phyloP scores from a whole-genome alignment of 2,329 filamentous ascomycete genomes.

The Colletotrichum cuscutae region DNA sequence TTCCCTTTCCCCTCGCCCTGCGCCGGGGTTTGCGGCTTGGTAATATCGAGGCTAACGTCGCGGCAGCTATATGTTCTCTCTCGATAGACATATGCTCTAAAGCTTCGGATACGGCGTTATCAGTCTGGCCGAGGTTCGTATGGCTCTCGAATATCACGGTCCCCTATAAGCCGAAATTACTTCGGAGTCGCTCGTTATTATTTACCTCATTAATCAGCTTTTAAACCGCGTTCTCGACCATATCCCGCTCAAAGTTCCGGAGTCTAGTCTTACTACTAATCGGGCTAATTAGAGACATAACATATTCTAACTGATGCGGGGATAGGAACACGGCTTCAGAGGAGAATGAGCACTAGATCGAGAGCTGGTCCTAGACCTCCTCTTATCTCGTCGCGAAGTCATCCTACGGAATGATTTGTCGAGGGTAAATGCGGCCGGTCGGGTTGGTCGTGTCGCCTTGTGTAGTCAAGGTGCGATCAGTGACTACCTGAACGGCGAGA shows the following conservation, averaged over 20 bases:
- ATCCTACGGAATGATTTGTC: constrained; percentile 48
- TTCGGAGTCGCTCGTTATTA: constrained; percentile 41
- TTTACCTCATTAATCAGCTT: constrained; percentile 44
- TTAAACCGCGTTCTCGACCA: constrained; percentile 48
- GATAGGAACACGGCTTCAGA: constrained; percentile 44
- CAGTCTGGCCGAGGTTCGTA: constrained; percentile 44
- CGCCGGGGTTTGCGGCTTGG: constrained; percentile 31
- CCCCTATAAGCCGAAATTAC: constrained; percentile 44
- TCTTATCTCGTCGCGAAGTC: constrained; percentile 46
- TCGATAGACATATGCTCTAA: constrained; percentile 39
- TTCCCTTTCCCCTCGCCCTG: constrained; percentile 40
- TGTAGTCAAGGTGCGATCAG: constrained; percentile 44
- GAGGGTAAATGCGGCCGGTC: constrained; percentile 45
- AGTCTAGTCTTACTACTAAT: constrained; percentile 49
- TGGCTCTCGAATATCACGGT: constrained; percentile 50
- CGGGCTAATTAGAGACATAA: constrained; percentile 42
- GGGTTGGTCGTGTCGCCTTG: constrained; percentile 47
- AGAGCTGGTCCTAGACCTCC: constrained; percentile 44
- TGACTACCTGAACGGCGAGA: constrained; percentile 44
- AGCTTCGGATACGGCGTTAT: constrained; percentile 39
- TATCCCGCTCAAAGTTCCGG: constrained; percentile 44
- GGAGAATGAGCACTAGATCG: constrained; percentile 38
- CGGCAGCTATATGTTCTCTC: constrained; percentile 1
- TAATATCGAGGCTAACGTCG: constrained; percentile 5
- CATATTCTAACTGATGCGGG: constrained; percentile 41